Base-by-base conservation (phyloP, 331 rosid species). In the Phaseolus coccineus region DNA sequence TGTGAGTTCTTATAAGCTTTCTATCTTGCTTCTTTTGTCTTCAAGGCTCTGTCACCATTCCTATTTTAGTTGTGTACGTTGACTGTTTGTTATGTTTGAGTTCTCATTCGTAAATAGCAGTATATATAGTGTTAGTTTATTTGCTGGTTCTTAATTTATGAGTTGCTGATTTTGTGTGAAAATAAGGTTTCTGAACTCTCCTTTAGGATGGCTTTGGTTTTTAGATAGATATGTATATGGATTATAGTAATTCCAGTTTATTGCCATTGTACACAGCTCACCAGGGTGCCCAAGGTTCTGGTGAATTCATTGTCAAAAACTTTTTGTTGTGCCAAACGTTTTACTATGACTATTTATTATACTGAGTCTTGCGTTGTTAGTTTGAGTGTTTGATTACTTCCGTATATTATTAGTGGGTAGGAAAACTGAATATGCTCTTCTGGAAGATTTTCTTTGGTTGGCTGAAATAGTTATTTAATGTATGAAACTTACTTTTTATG, bases 1-100 rank as follows among this genome's bases (percentile, higher is more conserved):
- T 8, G 99, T 95, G 81, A 91, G 99, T 91, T 77, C 64, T 81
- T 63, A 50, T 77, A 53, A 71, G 53, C 71, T 70, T 37, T 51
- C 40, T 42, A 48, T 30, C 47, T 42, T 44, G 48, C 22, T 22
- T 35, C n/a, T 68, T 69, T 40, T 52, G 52, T 71, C 74, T 79
- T 66, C 37, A 50, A 50, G 66, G 75, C 75, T 47, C 77, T 73
- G 51, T 57, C 61, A 6, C 71, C 55, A 22, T 76, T 65, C 74
- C 44, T 77, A 8, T 71, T 28, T 61, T 59, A 63, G 50, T 66
- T 65, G 35, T 59, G 3, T 51, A 11, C 74, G 24, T 63, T 53
- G 25, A 35, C 46, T 19, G 22, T 19, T 19, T 25, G 57, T 57
- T 42, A 28, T 24, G 13, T 14, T 55, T 27, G 22, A 19, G 44